Evolutionary conservation across 306 rosid genomes (phyloP).

Genomic region (Ormosia semicastrata): DNA sequence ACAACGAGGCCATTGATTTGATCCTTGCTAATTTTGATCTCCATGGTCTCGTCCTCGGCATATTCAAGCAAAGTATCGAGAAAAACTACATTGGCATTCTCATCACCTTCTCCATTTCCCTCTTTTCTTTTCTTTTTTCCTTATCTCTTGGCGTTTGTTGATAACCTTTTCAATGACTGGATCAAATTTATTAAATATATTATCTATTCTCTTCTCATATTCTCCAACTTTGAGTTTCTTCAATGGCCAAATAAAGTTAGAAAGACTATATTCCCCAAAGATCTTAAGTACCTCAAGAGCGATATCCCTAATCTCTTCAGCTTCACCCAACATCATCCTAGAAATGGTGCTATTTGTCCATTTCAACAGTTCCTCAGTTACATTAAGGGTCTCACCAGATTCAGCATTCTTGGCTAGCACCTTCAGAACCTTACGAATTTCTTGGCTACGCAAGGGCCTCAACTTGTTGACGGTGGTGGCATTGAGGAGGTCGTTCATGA

Average conservation of each 20-base stretch:
- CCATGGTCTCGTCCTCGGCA: no score
- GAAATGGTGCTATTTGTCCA: no score
- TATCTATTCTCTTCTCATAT: conserved; percentile 38
- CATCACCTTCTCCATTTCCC: no score
- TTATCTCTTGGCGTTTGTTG: no score
- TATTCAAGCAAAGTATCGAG: no score
- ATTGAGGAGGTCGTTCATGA: conserved; percentile 24
- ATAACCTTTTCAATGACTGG: neutral
- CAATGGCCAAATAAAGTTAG: conserved; percentile 39
- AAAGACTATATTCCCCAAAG: conserved; percentile 39
- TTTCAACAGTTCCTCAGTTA: no score
- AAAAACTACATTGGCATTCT: no score
- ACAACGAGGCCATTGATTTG: no score
- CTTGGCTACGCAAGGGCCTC: neutral
- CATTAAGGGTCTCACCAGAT: conserved; percentile 11
- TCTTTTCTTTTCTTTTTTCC: no score
- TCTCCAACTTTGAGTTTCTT: conserved; percentile 25
- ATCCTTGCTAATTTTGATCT: no score
- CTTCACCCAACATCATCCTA: no score
- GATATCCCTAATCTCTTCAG: conserved; percentile 30
- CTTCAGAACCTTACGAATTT: neutral
- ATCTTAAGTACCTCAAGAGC: conserved; percentile 39
- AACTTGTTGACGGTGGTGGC: neutral
- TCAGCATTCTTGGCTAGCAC: conserved; percentile 28
- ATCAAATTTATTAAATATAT: conserved; percentile 30